Percentiles rank a stretch among this genome's conserved stretches.
These are phyloP conservation scores for Arbutus unedo DNA, from an alignment of 148 eudicot species.

Conservation along the genomic window DNA sequence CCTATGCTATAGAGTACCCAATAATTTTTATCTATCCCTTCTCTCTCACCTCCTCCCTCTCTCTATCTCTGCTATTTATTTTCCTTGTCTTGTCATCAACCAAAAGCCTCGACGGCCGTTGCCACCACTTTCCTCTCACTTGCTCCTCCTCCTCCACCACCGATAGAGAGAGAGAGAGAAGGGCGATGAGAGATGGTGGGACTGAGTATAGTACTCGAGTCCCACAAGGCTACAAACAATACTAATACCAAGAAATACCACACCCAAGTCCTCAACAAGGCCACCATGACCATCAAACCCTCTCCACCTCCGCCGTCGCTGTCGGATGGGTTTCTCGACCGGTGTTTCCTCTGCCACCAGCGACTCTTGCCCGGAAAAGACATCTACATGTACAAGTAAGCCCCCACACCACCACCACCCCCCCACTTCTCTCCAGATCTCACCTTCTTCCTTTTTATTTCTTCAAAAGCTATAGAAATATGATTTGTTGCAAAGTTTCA, in stretches of 20 bases:
- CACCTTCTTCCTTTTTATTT: background rate
- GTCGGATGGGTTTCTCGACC: conserved; percentile 32
- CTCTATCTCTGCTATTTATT: background rate
- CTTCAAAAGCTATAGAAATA: no score
- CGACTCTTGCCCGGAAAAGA: conserved; percentile 45
- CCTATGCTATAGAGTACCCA: background rate
- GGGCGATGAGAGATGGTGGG: conserved; percentile 38
- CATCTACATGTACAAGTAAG: conserved; percentile 63
- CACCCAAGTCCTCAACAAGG: conserved; percentile 30
- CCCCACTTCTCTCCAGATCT: background rate
- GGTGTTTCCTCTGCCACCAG: conserved; percentile 41
- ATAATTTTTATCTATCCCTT: background rate
- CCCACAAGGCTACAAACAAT: background rate
- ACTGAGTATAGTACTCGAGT: conserved; percentile 43
- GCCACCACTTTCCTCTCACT: background rate
- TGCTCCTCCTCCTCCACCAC: background rate
- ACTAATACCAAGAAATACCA: background rate
- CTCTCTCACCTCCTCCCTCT: background rate
- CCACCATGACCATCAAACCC: conserved; percentile 20
- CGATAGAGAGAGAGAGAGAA: background rate
- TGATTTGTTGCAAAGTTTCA: no score
- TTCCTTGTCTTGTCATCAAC: conserved; percentile 7
- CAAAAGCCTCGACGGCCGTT: background rate
- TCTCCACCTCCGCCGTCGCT: conserved; percentile 3
- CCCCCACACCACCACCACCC: background rate